These are phyloP conservation scores for Cryptosporidium viatorum DNA, from an alignment of 169 alveolate genomes.

Conservation along the genomic window DNA sequence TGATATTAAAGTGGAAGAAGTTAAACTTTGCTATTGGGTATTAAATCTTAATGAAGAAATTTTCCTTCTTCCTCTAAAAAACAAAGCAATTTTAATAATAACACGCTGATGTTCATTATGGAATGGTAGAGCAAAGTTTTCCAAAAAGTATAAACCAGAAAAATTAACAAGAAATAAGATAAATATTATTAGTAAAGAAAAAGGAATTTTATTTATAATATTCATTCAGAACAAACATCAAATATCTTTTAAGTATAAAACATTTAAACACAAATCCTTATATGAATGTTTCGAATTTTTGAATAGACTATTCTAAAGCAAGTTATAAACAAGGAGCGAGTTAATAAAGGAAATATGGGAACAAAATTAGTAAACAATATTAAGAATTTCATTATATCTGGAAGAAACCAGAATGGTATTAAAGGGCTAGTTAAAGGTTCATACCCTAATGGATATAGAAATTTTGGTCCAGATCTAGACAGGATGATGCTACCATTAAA, in stretches of 20 bases:
- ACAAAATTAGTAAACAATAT: constrained; percentile 43
- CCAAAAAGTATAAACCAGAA: neutral
- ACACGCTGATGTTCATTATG: neutral
- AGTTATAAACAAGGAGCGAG: neutral
- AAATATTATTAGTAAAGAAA: neutral
- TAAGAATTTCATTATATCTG: constrained; percentile 37
- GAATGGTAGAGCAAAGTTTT: neutral
- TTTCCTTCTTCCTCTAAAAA: neutral
- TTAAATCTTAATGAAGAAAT: neutral
- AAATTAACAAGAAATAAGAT: neutral
- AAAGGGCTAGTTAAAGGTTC: constrained; percentile 24
- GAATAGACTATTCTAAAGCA: neutral
- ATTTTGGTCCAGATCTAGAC: constrained; percentile 70
- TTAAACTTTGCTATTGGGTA: neutral
- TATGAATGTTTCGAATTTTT: neutral
- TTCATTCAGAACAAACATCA: neutral
- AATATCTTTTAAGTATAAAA: too few relatives aligned
- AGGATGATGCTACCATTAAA: constrained; percentile 66
- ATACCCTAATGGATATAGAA: constrained; percentile 72
- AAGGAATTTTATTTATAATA: neutral
- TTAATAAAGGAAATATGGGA: constrained; percentile 19
- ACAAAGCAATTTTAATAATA: neutral
- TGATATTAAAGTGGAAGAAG: neutral
- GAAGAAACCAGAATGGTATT: constrained; percentile 18
- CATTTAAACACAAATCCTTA: neutral